A percentile compares a stretch with the other conserved stretches of the same genome.
Evolutionary conservation across 1,139 yeast species (phyloP).

Genomic region (Protomyces arabidopsidicola): DNA sequence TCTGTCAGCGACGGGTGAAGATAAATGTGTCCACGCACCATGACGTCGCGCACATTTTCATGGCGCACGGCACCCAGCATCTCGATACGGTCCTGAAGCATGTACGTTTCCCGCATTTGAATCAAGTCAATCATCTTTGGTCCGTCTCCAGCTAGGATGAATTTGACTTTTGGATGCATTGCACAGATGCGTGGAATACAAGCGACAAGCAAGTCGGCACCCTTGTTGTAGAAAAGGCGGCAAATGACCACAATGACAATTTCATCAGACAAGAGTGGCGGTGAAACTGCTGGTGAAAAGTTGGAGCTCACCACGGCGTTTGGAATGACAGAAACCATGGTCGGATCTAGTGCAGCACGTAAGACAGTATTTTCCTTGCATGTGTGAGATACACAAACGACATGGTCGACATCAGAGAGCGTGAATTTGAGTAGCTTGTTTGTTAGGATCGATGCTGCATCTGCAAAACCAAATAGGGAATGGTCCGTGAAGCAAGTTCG

Average conservation of each 20-base stretch:
- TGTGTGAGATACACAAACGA: slow-evolving; percentile 92
- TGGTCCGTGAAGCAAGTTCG: slow-evolving; percentile 93
- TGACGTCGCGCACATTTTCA: slow-evolving; percentile 82
- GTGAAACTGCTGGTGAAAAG: slow-evolving; percentile 54
- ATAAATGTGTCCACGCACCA: slow-evolving; percentile 91
- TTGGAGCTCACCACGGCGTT: slow-evolving; percentile 88
- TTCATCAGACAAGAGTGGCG: slow-evolving; percentile 27
- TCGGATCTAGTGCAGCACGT: slow-evolving; percentile 76
- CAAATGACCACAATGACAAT: slow-evolving; percentile 89
- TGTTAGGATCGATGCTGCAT: slow-evolving; percentile 74
- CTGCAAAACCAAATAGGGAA: slow-evolving; percentile 90
- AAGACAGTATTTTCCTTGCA: slow-evolving; percentile 89
- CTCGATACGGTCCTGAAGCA: slow-evolving; percentile 81
- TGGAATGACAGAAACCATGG: slow-evolving; percentile 81
- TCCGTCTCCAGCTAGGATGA: slow-evolving; percentile 93
- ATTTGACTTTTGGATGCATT: slow-evolving; percentile 59
- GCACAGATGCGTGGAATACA: slow-evolving; percentile 79
- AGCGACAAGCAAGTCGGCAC: slow-evolving; percentile 82
- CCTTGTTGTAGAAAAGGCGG: slow-evolving; percentile 90
- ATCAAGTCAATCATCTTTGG: slow-evolving; percentile 90
- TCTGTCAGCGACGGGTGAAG: slow-evolving; percentile 92
- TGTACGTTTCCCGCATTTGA: slow-evolving; percentile 85
- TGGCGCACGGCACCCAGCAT: slow-evolving; percentile 84
- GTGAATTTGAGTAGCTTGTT: slow-evolving; percentile 83
- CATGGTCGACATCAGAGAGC: slow-evolving; percentile 80